Percentiles rank a stretch among this genome's conserved stretches.
phyloP scores from a whole-genome alignment of 2,329 filamentous ascomycete genomes.

The Colletotrichum liaoningense region DNA sequence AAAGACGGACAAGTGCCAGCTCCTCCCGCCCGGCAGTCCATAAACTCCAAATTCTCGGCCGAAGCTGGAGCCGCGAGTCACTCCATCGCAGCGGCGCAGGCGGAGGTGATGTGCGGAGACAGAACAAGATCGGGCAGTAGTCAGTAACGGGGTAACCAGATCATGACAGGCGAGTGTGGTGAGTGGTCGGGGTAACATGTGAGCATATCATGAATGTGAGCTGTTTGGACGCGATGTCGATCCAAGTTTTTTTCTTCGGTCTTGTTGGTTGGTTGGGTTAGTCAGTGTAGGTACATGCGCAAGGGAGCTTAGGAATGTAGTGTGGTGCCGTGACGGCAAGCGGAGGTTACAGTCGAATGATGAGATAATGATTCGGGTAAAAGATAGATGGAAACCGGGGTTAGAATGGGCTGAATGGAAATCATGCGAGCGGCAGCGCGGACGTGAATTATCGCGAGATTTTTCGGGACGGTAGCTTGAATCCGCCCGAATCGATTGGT shows the following conservation, averaged over 20 bases:
- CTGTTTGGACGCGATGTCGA: slow-evolving; percentile 24
- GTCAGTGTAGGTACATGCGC: background rate
- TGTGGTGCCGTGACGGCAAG: slow-evolving; percentile 1
- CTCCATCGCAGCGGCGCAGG: slow-evolving; percentile 17
- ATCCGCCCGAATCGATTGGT: slow-evolving; percentile 28
- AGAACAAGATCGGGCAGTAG: slow-evolving; percentile 4
- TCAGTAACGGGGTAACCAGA: slow-evolving; percentile 13
- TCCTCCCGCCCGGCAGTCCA: background rate
- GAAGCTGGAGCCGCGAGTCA: slow-evolving; percentile 3
- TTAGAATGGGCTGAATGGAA: slow-evolving; percentile 9
- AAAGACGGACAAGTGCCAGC: slow-evolving; percentile 16
- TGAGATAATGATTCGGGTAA: slow-evolving; percentile 19
- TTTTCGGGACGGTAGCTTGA: slow-evolving; percentile 33
- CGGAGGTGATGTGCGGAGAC: slow-evolving; percentile 20
- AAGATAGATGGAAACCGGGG: background rate
- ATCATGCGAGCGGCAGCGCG: slow-evolving; percentile 29
- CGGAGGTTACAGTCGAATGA: background rate
- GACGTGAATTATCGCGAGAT: slow-evolving; percentile 30
- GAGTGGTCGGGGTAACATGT: slow-evolving; percentile 34
- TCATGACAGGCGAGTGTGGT: slow-evolving; percentile 32
- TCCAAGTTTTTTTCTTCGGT: background rate
- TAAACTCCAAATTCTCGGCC: slow-evolving; percentile 5
- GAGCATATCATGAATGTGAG: slow-evolving; percentile 34
- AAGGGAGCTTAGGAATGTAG: background rate
- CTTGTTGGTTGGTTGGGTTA: background rate